A percentile compares a stretch with the other conserved stretches of the same genome.
Conservation (phyloP, 1,284 basidiomycete species). For the Boletus hoseneyae region DNA sequence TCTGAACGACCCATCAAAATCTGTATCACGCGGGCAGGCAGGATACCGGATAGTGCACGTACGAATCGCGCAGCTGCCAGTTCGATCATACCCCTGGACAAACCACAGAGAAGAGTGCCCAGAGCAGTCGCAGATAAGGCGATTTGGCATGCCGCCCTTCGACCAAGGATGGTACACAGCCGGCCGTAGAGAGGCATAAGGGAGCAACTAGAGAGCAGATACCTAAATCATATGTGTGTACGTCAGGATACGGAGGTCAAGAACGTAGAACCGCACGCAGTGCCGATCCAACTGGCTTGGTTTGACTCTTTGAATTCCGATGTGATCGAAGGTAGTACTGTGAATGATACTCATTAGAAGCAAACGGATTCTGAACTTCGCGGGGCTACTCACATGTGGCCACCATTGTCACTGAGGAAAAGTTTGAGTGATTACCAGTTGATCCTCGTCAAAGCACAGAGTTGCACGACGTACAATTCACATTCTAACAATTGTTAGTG, state of each 20-base stretch:
- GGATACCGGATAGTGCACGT: background rate
- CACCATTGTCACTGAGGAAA: constrained; percentile 22
- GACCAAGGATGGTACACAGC: constrained; percentile 15
- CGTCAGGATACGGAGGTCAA: background rate
- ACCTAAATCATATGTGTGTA: constrained; percentile 4
- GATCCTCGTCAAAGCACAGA: background rate
- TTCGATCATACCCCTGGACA: constrained; percentile 10
- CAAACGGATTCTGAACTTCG: background rate
- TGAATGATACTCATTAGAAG: background rate
- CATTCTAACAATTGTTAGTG: constrained; percentile 6
- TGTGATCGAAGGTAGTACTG: constrained; percentile 20
- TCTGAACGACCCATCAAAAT: constrained; percentile 5
- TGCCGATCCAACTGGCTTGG: constrained; percentile 22
- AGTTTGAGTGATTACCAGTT: background rate
- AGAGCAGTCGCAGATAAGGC: constrained; percentile 10
- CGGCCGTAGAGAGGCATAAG: constrained; percentile 22
- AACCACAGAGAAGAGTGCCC: constrained; percentile 15
- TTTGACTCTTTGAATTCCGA: constrained; percentile 20
- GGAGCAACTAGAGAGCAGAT: constrained; percentile 17
- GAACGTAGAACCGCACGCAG: constrained; percentile 6
- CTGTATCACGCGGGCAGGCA: background rate
- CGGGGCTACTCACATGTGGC: constrained; percentile 15
- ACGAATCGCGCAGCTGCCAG: constrained; percentile 17
- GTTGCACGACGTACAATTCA: constrained; percentile 17
- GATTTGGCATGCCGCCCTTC: constrained; percentile 13